Base-by-base conservation (phyloP, 305 asterid species). In the Fraxinus nigra region DNA sequence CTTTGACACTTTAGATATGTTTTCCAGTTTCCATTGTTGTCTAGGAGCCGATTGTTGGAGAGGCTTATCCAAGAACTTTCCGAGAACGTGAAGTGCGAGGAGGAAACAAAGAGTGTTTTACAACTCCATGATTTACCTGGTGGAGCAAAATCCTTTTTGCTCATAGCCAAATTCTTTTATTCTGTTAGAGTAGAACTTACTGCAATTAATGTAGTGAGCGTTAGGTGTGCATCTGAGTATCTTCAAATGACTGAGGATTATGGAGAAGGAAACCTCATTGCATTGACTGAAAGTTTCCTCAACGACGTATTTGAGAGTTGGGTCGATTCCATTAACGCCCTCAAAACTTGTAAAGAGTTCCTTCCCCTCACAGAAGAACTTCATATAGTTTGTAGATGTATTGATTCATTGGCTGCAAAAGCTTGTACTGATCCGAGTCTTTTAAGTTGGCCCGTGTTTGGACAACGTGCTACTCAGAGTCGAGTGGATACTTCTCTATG, bases 201-300 rank as follows among this genome's bases (percentile, higher is more conserved):
- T 7, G 83, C 90, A 6, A 40, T 40, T 3, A 80, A 88, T 16
- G 82, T 85, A 3, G 89, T 85, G 43, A 10, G 72, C 38, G 87
- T 90, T 35, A 69, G 89, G 30, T 90, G 93, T 67, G 90, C 90
- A 7, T 83, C 91, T 0, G 90, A 90, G 75, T 83, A 86, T 70
- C 90, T 90, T 65, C 86, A 88, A 76, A 90, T 90, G 91, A 79
- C 59, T 1, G 89, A 86, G 70, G 87, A 86, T 14, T 86, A 30
- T n/a, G 91, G 89, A 61, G 89, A 88, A 67, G 89, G 85, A 22
- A 90, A 90, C 83, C 89, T 90, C 79, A 79, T 88, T 79, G 75
- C 85, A 24, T 85, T 78, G 54, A 90, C 89, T 0, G 88, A 78
- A 7, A 18, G 5, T 28, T 87, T 87, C 84, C 88, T 90, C 3